Evolutionary conservation across 306 rosid species (phyloP).

Genomic region (Carpinus viminea): DNA sequence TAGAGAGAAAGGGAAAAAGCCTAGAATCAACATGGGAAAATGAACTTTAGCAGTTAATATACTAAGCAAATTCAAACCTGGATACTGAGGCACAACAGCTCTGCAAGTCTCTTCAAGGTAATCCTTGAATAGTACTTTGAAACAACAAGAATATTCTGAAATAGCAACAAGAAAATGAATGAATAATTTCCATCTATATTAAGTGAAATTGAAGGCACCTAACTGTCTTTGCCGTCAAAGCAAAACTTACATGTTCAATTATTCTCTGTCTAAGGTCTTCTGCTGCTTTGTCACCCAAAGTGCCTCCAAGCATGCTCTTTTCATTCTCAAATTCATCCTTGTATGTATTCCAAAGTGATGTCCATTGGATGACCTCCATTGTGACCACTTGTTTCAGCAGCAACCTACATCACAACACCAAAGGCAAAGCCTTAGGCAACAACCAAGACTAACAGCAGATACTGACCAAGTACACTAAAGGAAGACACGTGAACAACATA

Average conservation of each 20-base stretch:
- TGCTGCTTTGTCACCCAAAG: constrained; percentile 79
- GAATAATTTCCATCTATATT: background rate
- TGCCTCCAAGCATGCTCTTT: constrained; percentile 68
- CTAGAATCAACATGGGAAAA: background rate
- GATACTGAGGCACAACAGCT: constrained; percentile 68
- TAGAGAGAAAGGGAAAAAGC: background rate
- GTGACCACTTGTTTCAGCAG: constrained; percentile 84
- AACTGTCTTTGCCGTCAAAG: background rate
- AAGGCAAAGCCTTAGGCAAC: constrained; percentile 4
- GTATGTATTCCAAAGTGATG: constrained; percentile 71
- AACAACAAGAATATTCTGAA: constrained; percentile 86
- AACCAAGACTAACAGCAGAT: constrained; percentile 16
- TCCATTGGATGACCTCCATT: constrained; percentile 96
- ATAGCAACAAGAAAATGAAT: constrained; percentile 26
- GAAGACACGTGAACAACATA: constrained; percentile 18
- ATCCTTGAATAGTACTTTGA: constrained; percentile 74
- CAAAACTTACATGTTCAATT: constrained; percentile 73
- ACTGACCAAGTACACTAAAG: background rate
- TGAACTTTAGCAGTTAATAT: background rate
- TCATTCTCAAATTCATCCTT: constrained; percentile 80
- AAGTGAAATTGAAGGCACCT: constrained; percentile 19
- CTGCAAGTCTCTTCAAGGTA: constrained; percentile 73
- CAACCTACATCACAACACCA: constrained; percentile 40
- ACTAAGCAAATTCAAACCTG: constrained; percentile 49
- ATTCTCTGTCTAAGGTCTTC: constrained; percentile 85